Conservation (phyloP, 129 eudicot species). For the Silybum marianum region DNA sequence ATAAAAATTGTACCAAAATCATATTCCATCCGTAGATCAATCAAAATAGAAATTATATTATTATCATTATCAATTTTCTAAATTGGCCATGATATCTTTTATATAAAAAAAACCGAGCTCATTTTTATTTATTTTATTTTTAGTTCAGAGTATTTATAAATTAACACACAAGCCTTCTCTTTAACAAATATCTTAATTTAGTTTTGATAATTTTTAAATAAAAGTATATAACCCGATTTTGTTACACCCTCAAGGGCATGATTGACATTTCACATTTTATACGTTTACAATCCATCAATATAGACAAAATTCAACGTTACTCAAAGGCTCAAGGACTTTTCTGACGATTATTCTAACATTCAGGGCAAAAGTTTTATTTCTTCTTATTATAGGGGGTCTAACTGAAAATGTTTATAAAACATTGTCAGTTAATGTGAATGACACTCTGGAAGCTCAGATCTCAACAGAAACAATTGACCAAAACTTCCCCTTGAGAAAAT, state of each 20-base stretch:
- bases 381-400: neutral
- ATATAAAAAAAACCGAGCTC: neutral
- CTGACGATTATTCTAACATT: neutral
- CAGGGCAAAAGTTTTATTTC: neutral
- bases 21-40: neutral
- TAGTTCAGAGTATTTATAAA: neutral
- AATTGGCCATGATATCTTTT: neutral
- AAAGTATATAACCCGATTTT: neutral
- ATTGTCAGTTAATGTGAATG: slow-evolving; percentile 23
- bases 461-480: slow-evolving; percentile 29
- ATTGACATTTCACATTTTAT: neutral
- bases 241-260: neutral
- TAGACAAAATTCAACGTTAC: neutral
- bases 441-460: slow-evolving; percentile 47
- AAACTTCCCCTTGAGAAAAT: slow-evolving; percentile 24
- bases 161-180: neutral
- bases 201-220: neutral
- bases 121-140: neutral
- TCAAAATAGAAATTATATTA: neutral
- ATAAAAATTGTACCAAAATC: neutral
- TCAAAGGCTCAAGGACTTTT: neutral
- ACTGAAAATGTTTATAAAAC: neutral
- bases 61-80: neutral
- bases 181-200: neutral
- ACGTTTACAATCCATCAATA: neutral